Evolutionary conservation across 306 rosid genomes (phyloP), one percentile per base, ranked within the genome.

Genomic region (Cucumis cinereus): DNA sequence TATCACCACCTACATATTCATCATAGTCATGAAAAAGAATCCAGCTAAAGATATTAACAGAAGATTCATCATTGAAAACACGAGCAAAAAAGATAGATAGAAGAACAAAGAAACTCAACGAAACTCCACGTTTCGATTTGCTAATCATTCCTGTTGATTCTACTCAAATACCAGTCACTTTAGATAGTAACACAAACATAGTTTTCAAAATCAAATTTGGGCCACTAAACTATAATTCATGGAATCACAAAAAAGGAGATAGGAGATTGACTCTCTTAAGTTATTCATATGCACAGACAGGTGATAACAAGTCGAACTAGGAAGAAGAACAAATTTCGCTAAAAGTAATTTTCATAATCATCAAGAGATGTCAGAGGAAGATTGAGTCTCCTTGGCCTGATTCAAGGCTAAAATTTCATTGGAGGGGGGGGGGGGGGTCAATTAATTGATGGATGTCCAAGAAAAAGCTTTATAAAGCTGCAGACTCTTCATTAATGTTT

Each of bases 1-100:
- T 74, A 88, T 13, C 78, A 84, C 86, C 58, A 93, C 88, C 96
- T 90, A 66, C 28, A 78, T 71, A 56, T 26, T 35, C 55, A 74
- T 57, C 43, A 72, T 30, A 36, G 45, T 77, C 17, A 57, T 57
- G 28, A 13, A 77, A 67, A 78, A 77, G 41, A 73, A 56, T 49
- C 61, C 41, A 61, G 62, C 70, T 36, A 36, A 58, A 57, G 26
- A 67, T 41, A 30, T 13, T 40, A 71, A 74, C 49, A 59, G 74
- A 56, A 60, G 38, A 43, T 64, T 10, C 72, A 73, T 26, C 22
- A 13, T 74, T 19, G 50, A 17, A n/a, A 74, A 55, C 35, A 1
- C 0, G 33, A 20, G 52, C 3, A 3, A 72, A 8, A 72, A 17
- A 50, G 24, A 63, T 17, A 16, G 45, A 59, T 26, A 61, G 7